Evolutionary conservation across 805 yeast species (phyloP).

Genomic region (Priceomyces castillae): DNA sequence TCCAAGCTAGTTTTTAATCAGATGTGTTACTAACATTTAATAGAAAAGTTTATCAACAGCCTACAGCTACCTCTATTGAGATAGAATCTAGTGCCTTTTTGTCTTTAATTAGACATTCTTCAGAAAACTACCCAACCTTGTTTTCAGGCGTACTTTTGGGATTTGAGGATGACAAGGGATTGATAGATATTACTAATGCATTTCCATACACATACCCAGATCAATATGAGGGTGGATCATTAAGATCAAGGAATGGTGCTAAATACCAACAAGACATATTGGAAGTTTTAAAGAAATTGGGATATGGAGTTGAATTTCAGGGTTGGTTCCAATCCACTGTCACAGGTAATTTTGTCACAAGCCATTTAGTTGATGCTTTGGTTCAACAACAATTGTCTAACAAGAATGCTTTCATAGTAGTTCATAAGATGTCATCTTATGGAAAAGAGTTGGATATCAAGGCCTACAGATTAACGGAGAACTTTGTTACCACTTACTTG

Average conservation of each 20-base stretch:
- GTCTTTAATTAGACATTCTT: constrained; percentile 64
- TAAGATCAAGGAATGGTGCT: constrained; percentile 57
- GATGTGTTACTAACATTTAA: constrained; percentile 10
- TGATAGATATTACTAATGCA: constrained; percentile 53
- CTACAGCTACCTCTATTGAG: constrained; percentile 40
- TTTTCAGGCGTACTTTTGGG: constrained; percentile 75
- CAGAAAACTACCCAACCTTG: constrained; percentile 58
- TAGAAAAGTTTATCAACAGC: constrained; percentile 25
- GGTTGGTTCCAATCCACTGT: constrained; percentile 80
- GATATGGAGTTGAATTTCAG: constrained; percentile 64
- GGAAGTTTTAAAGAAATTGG: constrained; percentile 57
- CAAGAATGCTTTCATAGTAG: constrained; percentile 55
- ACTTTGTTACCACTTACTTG: constrained; percentile 54
- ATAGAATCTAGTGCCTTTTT: constrained; percentile 53
- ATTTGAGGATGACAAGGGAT: constrained; percentile 55
- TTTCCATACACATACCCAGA: constrained; percentile 70
- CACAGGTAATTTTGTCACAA: constrained; percentile 67
- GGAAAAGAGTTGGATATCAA: constrained; percentile 63
- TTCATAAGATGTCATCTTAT: constrained; percentile 69
- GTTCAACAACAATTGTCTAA: constrained; percentile 58
- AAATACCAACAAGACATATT: constrained; percentile 69
- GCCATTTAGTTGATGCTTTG: constrained; percentile 65
- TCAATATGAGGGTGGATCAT: constrained; percentile 61
- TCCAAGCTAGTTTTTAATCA: neutral
- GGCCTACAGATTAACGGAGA: constrained; percentile 64